Conservation (phyloP, 2,329 filamentous ascomycete species). For the Aspergillus neoniger region DNA sequence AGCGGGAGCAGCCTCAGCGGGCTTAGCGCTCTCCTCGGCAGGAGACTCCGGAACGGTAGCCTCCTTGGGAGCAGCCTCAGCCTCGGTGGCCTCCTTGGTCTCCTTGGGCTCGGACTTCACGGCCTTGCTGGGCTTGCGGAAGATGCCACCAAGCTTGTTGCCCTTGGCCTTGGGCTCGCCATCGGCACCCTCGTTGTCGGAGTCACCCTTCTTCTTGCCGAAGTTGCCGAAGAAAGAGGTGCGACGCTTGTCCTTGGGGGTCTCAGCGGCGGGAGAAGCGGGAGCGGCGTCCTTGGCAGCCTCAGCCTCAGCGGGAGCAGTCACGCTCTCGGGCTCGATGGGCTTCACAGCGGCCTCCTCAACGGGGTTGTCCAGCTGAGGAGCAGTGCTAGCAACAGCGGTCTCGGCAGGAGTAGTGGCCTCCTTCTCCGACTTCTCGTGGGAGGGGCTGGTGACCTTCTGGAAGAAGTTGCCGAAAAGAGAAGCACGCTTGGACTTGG, state of each 20-base stretch:
- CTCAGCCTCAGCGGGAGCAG: slow-evolving; percentile 46
- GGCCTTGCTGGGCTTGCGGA: slow-evolving; percentile 53
- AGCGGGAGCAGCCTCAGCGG: slow-evolving; percentile 26
- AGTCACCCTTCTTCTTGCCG: slow-evolving; percentile 53
- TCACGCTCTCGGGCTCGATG: slow-evolving; percentile 44
- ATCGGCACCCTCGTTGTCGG: slow-evolving; percentile 51
- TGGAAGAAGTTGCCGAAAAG: slow-evolving; percentile 77
- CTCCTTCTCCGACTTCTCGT: slow-evolving; percentile 52
- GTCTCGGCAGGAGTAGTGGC: slow-evolving; percentile 51
- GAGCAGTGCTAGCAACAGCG: slow-evolving; percentile 51
- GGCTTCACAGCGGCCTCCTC: slow-evolving; percentile 41
- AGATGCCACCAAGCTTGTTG: slow-evolving; percentile 50
- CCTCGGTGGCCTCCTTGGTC: slow-evolving; percentile 29
- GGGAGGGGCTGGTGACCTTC: slow-evolving; percentile 59
- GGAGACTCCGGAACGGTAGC: slow-evolving; percentile 27
- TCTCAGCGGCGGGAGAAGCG: slow-evolving; percentile 32
- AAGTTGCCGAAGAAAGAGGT: slow-evolving; percentile 58
- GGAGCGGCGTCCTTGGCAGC: slow-evolving; percentile 35
- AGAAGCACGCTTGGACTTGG: slow-evolving; percentile 76
- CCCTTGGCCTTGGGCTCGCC: slow-evolving; percentile 47
- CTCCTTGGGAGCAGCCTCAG: slow-evolving; percentile 35
- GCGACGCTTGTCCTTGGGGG: slow-evolving; percentile 52
- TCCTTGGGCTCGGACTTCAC: slow-evolving; percentile 47
- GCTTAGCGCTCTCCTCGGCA: slow-evolving; percentile 28
- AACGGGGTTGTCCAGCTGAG: slow-evolving; percentile 50